Evolutionary conservation across 2,329 filamentous ascomycete species (phyloP), one percentile per base, ranked within the genome.

Genomic region (Aspergillus sp.): DNA sequence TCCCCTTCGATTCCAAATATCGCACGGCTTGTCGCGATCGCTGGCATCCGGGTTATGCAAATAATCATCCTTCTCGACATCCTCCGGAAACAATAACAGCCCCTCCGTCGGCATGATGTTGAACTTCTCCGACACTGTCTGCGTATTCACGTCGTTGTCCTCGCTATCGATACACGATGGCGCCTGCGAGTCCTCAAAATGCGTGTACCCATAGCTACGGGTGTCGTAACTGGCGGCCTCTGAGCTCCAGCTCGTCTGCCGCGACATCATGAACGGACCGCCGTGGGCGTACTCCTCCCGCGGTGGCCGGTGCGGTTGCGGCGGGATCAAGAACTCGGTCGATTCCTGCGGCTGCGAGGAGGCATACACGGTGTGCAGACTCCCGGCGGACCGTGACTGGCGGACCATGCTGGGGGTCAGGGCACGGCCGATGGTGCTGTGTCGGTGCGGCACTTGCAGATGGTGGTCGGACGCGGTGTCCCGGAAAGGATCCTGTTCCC

Each of bases 51-150:
- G 87, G 61, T 88, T 88, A 65, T 89, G 87, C 56, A 89, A 64
- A 58, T 82, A 86, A 64, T 89, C 87, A 64, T 89, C 87, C 62
- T 88, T 88, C 67, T 89, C 87, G 19, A 88, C 82, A 64, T 89
- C 86, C 66, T 88, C 85, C 0, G 86, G 87, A 60, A 86, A 89
- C 17, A 89, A 71, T 38, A 89, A 67, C 48, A 89, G 71, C 5
- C 85, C 85, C 13, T 85, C 82, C 2, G 84, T 86, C 1, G 87
- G 86, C 66, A 83, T 76, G 49, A 89, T 88, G 64, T 88, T 88
- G 69, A 86, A 89, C 69, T 89, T 89, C 64, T 88, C 84, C 14
- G 84, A 84, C 3, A 89, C 86, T 1, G 86, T 88, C 71, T 89
- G 86, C 0, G 86, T 89, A 63, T 88, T 89, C 49, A 88, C 72